Base-by-base conservation (phyloP, 179 eudicot genomes). In the Amaranthus tricolor region DNA sequence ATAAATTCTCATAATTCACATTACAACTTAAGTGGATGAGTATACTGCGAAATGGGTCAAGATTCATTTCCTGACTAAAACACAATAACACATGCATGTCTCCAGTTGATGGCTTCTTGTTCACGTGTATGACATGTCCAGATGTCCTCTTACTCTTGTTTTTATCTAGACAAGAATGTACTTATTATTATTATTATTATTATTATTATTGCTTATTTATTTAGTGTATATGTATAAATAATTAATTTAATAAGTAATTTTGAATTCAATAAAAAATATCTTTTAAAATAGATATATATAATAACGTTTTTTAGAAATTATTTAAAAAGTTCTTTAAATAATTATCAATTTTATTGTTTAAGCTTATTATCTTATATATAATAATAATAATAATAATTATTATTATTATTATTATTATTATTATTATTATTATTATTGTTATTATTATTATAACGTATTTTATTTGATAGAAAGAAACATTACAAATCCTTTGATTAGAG, bases 41-140 rank as follows among this genome's bases (percentile, higher is more conserved):
- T 4, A 31, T 31, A 31, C 3, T 31, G 40, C 13, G 68, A 66
- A 73, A 52, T 52, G 43, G 73, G 64, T 54, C 75, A 47, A 53
- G 75, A 59, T 68, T 55, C 50, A 17, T 54, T 44, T 68, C 60
- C 40, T 16, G 68, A 9, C 11, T 24, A 50, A 51, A 63, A 44
- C 62, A 49, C 20, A 71, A 79, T 61, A 31, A 75, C 84, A 78
- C 79, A 84, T 80, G 78, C 84, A 77, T 78, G 74, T 72, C 78
- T 61, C 59, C 73, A 16, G 64, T 78, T 63, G 65, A 44, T 55
- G 49, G 53, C 48, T 8, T 61, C 61, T 14, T 10, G 67, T 76
- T 80, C 86, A 84, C 88, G 88, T 86, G 84, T 72, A 75, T 83
- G 88, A 84, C 88, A 81, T 84, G 79, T 79, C 74, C 17, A 84